Base-by-base conservation (phyloP, 2,329 filamentous ascomycete species). In the Xylariaceae sp. region DNA sequence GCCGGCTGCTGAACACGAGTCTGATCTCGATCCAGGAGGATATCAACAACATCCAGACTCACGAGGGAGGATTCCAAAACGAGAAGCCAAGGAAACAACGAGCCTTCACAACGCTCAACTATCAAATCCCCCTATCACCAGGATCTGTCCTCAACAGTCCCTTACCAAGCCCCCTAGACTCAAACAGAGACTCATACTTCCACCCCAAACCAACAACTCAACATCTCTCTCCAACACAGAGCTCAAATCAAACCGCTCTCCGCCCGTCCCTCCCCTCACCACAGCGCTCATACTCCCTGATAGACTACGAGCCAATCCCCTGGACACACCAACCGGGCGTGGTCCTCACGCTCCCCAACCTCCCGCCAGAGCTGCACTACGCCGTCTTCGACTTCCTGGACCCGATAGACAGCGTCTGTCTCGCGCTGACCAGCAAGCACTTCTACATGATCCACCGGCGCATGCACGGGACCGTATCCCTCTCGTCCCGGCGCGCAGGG, bases 331-430 rank as follows among this genome's bases (percentile, higher is more conserved):
- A 67, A 46, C 76, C 76, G 1, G 75, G 78, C 6, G 62, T 69
- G 45, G 69, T 69, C 48, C 69, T 80, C 44, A 73, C 72, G 14
- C 69, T 86, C 7, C 62, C 73, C 36, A 75, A 81, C 47, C 73
- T 86, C 2, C 82, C 83, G 13, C 67, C 76, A 0, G 83, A 86
- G 67, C 71, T 86, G 11, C 82, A 84, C 66, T 83, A 78, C 56
- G 71, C 75, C 55, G 74, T 86, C 56, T 82, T 84, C 61, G 81
- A 83, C 65, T 78, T 80, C 57, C 77, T 86, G 52, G 83, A 86
- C 68, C 80, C 80, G 45, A 84, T 86, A 56, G 83, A 86, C 68
- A 80, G 81, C 62, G 80, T 79, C 38, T 85, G 82, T 63, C 71
- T 86, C 38, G 83, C 81, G 13, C 74, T 86, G 47, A 77, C 81